These are phyloP conservation scores for Umbilicus rupestris DNA, from an alignment of 164 flowering plant species.

Conservation along the genomic window DNA sequence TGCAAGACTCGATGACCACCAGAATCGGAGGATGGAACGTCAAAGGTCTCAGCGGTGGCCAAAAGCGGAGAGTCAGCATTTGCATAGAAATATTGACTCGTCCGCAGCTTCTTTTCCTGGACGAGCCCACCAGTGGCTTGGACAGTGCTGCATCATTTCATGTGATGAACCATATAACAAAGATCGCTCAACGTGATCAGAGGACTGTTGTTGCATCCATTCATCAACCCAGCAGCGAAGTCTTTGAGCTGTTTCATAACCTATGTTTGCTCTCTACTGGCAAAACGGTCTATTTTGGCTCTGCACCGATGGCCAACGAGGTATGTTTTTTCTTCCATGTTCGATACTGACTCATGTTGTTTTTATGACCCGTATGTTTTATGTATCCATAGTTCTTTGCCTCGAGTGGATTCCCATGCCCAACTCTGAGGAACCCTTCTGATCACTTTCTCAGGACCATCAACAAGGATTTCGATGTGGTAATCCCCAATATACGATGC, in stretches of 20 bases:
- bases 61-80: conserved; percentile 38
- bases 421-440: conserved; percentile 57
- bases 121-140: conserved; percentile 28
- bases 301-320: conserved; percentile 2
- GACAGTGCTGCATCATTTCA: conserved; percentile 33
- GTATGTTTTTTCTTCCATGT: no score
- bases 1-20: conserved; percentile 27
- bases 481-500: conserved; percentile 9
- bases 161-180: conserved; percentile 24
- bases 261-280: conserved; percentile 24
- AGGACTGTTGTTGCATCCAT: conserved; percentile 25
- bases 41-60: conserved; percentile 37
- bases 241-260: conserved; percentile 26
- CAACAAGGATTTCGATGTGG: conserved; percentile 67
- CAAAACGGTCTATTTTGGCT: conserved; percentile 17
- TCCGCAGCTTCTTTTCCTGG: conserved; percentile 25
- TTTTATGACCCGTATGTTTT: no score
- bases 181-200: conserved; percentile 11
- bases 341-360: no score
- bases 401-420: conserved; percentile 61
- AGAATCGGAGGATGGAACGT: conserved; percentile 33
- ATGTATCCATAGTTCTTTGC: conserved; percentile 70
- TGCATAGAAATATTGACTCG: conserved; percentile 28
- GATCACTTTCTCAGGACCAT: conserved; percentile 71
- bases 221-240: conserved; percentile 36